Evolutionary conservation across 2,329 filamentous ascomycete genomes (phyloP).

Genomic region (Verticillium dahliae): DNA sequence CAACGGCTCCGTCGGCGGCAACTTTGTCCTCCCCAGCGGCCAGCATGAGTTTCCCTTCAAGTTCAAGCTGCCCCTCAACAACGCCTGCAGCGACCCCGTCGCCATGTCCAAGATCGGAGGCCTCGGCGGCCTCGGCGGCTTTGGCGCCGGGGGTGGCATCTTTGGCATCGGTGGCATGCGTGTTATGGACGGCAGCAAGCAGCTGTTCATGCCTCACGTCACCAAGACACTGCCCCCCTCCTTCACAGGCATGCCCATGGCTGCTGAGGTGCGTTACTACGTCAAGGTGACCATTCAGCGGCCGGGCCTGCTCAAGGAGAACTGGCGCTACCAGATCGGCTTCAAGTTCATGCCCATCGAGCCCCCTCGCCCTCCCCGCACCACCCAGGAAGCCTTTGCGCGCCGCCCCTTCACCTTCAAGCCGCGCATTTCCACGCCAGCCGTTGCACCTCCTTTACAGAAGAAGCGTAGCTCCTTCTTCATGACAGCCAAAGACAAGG

Average conservation of each 20-base stretch:
- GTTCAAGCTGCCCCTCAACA: constrained; percentile 75
- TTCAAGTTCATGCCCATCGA: constrained; percentile 93
- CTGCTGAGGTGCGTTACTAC: constrained; percentile 89
- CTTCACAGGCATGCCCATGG: constrained; percentile 75
- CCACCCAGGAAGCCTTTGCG: constrained; percentile 77
- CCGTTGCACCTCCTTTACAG: constrained; percentile 19
- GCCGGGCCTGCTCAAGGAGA: constrained; percentile 86
- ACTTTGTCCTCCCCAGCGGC: constrained; percentile 59
- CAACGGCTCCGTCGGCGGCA: constrained; percentile 28
- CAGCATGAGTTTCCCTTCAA: constrained; percentile 71
- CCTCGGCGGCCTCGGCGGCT: constrained; percentile 47
- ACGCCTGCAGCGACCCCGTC: constrained; percentile 53
- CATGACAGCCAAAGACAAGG: constrained; percentile 23
- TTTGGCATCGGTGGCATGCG: constrained; percentile 47
- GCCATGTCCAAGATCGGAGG: constrained; percentile 48
- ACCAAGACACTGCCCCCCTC: constrained; percentile 85
- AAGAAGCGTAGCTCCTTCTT: constrained; percentile 58
- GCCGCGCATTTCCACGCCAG: constrained; percentile 21
- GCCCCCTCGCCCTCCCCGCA: constrained; percentile 63
- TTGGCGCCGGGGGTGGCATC: constrained; percentile 34
- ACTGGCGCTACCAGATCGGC: constrained; percentile 61
- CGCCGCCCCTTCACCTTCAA: constrained; percentile 59
- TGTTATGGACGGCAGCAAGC: constrained; percentile 57
- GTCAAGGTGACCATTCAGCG: constrained; percentile 91
- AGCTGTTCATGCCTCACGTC: constrained; percentile 62